Evolutionary conservation across 345 rosid species (phyloP).

Genomic region (Eucalyptus curtisii): DNA sequence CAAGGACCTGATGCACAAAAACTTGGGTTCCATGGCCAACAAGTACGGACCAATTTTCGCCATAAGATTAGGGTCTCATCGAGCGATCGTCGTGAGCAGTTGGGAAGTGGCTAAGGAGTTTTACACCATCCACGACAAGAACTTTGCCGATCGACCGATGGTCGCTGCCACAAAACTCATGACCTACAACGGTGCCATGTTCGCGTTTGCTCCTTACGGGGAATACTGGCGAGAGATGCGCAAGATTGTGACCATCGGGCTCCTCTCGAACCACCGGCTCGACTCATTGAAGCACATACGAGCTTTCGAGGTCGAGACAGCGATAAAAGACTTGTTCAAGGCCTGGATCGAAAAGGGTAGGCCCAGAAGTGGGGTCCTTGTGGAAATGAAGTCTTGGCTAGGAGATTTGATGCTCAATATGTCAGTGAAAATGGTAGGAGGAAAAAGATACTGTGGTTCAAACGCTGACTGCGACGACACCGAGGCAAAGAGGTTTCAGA

Average conservation of each 20-base stretch:
- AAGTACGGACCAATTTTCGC: constrained; percentile 15
- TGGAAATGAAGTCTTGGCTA: constrained; percentile 29
- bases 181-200: constrained; percentile 21
- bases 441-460: constrained; percentile 7
- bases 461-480: neutral
- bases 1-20: constrained; percentile 1
- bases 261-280: constrained; percentile 14
- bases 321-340: neutral
- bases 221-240: constrained; percentile 27
- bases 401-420: constrained; percentile 13
- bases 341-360: neutral
- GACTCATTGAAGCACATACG: constrained; percentile 9
- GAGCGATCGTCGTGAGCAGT: constrained; percentile 3
- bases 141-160: constrained; percentile 4
- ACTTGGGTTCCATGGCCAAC: constrained; percentile 15
- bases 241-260: constrained; percentile 8
- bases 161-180: constrained; percentile 8
- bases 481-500: neutral
- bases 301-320: constrained; percentile 7
- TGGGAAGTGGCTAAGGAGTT: constrained; percentile 26
- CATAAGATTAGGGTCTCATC: constrained; percentile 9
- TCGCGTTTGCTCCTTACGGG: constrained; percentile 28
- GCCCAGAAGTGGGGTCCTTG: neutral
- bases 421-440: constrained; percentile 12
- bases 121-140: constrained; percentile 11